Conservation (phyloP, 495 filamentous ascomycete genomes). For the Talaromyces stipitatus region DNA sequence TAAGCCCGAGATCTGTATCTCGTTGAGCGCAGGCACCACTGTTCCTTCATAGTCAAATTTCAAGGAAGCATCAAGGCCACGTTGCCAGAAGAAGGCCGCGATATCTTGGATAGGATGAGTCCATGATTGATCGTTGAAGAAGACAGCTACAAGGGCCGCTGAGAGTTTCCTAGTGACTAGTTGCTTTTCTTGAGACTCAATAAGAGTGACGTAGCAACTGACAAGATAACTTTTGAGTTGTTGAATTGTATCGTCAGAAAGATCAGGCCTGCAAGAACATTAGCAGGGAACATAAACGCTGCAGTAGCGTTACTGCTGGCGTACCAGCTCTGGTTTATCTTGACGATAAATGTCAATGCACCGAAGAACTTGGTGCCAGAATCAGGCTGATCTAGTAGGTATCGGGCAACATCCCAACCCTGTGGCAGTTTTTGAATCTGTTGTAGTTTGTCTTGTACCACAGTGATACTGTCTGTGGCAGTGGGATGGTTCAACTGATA, state of each 20-base stretch:
- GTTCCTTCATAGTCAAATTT: conserved; percentile 37
- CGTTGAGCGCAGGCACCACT: conserved; percentile 42
- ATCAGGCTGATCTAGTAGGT: conserved; percentile 54
- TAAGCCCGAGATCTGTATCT: conserved; percentile 46
- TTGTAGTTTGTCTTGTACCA: conserved; percentile 71
- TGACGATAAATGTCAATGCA: conserved; percentile 88
- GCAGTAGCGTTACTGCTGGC: conserved; percentile 4
- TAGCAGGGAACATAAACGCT: conserved; percentile 8
- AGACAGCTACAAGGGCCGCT: conserved; percentile 71
- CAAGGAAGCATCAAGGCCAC: conserved; percentile 21
- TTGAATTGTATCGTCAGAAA: conserved; percentile 52
- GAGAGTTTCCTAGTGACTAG: conserved; percentile 79
- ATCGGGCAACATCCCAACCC: conserved; percentile 80
- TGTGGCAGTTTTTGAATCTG: conserved; percentile 64
- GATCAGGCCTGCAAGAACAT: conserved; percentile 39
- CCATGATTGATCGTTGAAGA: conserved; percentile 64
- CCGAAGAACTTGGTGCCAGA: conserved; percentile 83
- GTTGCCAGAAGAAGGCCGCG: conserved; percentile 44
- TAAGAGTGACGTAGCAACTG: conserved; percentile 53
- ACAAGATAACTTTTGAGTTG: conserved; percentile 65
- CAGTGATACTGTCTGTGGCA: conserved; percentile 45
- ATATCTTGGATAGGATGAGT: conserved; percentile 57
- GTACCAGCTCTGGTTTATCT: conserved; percentile 79
- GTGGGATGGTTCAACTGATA: conserved; percentile 63
- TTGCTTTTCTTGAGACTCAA: conserved; percentile 48